Conservation (phyloP, 2,329 filamentous ascomycete genomes). For the Aureobasidium sp. region DNA sequence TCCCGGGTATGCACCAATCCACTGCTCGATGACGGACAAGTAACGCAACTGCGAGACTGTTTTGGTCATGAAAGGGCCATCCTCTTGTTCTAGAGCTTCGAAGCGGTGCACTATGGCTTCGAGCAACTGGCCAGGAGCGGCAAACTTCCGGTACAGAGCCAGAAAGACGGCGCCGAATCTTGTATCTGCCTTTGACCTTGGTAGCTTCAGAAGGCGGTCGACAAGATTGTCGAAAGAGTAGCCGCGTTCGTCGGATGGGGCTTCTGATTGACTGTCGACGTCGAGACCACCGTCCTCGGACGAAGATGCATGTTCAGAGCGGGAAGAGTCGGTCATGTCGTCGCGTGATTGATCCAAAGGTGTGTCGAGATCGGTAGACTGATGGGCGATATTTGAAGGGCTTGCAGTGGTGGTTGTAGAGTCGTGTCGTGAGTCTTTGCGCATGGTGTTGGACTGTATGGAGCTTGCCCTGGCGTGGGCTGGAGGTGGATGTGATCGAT, state of each 20-base stretch:
- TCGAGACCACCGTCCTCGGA: constrained; percentile 52
- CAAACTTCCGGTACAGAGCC: constrained; percentile 90
- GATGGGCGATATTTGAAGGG: constrained; percentile 32
- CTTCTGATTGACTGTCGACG: constrained; percentile 17
- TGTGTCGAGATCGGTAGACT: constrained; percentile 45
- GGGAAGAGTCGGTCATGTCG: constrained; percentile 48
- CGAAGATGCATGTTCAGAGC: constrained; percentile 58
- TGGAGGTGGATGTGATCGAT: constrained; percentile 23
- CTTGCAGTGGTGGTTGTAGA: constrained; percentile 26
- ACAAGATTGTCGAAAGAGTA: constrained; percentile 54
- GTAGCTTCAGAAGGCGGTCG: constrained; percentile 74
- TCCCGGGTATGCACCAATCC: constrained; percentile 83
- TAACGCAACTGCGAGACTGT: constrained; percentile 77
- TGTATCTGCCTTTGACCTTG: constrained; percentile 76
- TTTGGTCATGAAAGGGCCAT: constrained; percentile 63
- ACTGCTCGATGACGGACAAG: constrained; percentile 76
- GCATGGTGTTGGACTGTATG: constrained; percentile 33
- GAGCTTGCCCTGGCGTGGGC: constrained; percentile 43
- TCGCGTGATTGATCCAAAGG: constrained; percentile 61
- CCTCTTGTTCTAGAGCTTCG: constrained; percentile 61
- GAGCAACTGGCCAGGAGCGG: constrained; percentile 71
- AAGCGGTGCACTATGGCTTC: constrained; percentile 70
- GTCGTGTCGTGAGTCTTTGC: constrained; percentile 27
- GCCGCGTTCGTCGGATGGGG: constrained; percentile 51
- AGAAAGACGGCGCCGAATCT: constrained; percentile 88